These are phyloP conservation scores for Linum trigynum DNA, from an alignment of 345 rosid species.

Conservation along the genomic window DNA sequence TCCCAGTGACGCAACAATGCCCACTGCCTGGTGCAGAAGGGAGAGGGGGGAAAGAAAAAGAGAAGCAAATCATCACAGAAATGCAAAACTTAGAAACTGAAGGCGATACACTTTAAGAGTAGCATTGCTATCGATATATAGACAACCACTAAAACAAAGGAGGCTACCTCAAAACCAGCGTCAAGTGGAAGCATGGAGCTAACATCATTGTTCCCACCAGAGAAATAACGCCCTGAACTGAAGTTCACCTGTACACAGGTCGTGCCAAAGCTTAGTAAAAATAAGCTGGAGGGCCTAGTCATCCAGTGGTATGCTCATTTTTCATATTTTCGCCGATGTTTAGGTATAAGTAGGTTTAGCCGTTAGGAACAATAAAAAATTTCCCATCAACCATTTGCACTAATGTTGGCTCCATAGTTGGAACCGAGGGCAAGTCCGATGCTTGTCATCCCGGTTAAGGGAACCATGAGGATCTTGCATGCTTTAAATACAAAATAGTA, in stretches of 20 bases:
- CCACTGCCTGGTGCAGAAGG: slow-evolving; percentile 56
- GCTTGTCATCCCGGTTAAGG: no score
- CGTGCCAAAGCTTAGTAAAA: slow-evolving; percentile 12
- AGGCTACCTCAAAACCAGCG: slow-evolving; percentile 85
- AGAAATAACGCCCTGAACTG: slow-evolving; percentile 90
- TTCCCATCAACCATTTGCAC: no score
- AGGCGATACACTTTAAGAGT: not conserved
- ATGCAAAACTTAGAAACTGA: not conserved
- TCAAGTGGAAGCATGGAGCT: slow-evolving; percentile 73
- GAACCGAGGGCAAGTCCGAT: no score
- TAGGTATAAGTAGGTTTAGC: no score
- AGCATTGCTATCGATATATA: not conserved
- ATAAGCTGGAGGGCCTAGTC: not conserved
- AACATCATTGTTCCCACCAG: slow-evolving; percentile 30
- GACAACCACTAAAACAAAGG: not conserved
- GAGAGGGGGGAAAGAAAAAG: not conserved
- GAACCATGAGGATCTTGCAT: not conserved
- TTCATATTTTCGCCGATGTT: no score
- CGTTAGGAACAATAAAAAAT: no score
- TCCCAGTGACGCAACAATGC: slow-evolving; percentile 81
- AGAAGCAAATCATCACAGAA: not conserved
- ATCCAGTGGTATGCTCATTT: no score
- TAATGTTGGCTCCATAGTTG: no score
- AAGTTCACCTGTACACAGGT: slow-evolving; percentile 61
- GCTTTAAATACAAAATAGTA: no score